phyloP scores from a whole-genome alignment of 768 basidiomycete species.

The Trametes cubensis region DNA sequence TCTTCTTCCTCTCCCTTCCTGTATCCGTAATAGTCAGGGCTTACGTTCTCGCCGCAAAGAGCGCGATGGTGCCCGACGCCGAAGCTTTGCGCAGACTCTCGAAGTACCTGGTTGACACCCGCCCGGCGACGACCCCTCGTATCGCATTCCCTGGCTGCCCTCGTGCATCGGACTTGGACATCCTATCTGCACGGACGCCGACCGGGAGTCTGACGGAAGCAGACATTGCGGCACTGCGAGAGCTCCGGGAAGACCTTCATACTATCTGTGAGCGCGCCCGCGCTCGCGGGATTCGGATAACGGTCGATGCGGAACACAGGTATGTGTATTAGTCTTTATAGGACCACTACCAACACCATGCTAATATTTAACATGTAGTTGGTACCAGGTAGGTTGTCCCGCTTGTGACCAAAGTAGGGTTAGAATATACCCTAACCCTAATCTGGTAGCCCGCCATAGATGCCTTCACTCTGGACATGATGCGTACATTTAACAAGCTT shows the following conservation, averaged over 20 bases:
- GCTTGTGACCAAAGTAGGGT: not conserved
- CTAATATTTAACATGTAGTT: conserved; percentile 19
- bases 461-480: conserved; percentile 72
- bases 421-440: conserved; percentile 6
- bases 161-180: conserved; percentile 55
- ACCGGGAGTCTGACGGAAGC: conserved; percentile 44
- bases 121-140: conserved; percentile 35
- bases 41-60: conserved; percentile 40
- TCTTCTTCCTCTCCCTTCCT: not conserved
- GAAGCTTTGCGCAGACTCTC: conserved; percentile 65
- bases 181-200: conserved; percentile 40
- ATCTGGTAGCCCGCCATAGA: conserved; percentile 75
- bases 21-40: not conserved
- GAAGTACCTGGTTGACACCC: conserved; percentile 51
- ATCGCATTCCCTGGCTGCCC: conserved; percentile 75
- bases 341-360: not conserved
- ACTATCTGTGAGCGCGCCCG: conserved; percentile 67
- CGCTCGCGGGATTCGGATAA: conserved; percentile 64
- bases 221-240: conserved; percentile 64
- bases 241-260: conserved; percentile 62
- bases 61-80: conserved; percentile 68
- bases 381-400: conserved; percentile 42
- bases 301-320: conserved; percentile 88
- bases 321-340: conserved; percentile 29
- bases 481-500: conserved; percentile 72